Conservation (phyloP, 78 protist genomes). For the Tieghemostelium lacteum region DNA sequence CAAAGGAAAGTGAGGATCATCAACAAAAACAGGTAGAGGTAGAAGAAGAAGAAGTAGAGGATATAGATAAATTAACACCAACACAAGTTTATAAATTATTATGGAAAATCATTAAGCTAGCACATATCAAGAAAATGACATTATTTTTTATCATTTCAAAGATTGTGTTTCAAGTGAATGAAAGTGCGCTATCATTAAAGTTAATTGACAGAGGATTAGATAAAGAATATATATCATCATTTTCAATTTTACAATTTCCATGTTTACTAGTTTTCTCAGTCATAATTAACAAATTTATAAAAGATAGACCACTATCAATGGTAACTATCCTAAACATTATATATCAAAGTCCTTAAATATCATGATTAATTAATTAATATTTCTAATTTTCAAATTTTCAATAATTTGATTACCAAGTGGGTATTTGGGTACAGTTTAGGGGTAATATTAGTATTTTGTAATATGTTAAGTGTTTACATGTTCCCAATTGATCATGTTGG, state of each 20-base stretch:
- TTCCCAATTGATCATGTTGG: conserved; percentile 11
- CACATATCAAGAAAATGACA: conserved; percentile 32
- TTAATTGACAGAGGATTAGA: conserved; percentile 80
- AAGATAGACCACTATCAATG: conserved; percentile 45
- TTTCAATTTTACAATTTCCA: conserved; percentile 61
- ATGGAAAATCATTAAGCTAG: conserved; percentile 30
- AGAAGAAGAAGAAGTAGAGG: background rate
- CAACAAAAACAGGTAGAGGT: background rate
- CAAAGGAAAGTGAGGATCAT: too few relatives aligned
- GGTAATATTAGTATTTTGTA: conserved; percentile 22
- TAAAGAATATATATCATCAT: conserved; percentile 67
- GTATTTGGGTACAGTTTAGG: conserved; percentile 34
- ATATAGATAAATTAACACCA: conserved; percentile 31
- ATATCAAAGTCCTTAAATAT: background rate
- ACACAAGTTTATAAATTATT: conserved; percentile 47
- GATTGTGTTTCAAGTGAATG: conserved; percentile 54
- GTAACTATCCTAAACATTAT: conserved; percentile 33
- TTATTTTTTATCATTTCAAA: conserved; percentile 36
- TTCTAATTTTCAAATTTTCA: background rate
- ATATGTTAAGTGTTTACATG: conserved; percentile 19
- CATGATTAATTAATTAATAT: background rate
- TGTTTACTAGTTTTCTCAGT: conserved; percentile 45
- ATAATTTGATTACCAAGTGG: conserved; percentile 7
- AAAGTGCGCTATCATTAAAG: conserved; percentile 48
- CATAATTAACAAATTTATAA: conserved; percentile 22